phyloP scores from a whole-genome alignment of 1,284 basidiomycete species.

The Fistulinella cinereoalba region DNA sequence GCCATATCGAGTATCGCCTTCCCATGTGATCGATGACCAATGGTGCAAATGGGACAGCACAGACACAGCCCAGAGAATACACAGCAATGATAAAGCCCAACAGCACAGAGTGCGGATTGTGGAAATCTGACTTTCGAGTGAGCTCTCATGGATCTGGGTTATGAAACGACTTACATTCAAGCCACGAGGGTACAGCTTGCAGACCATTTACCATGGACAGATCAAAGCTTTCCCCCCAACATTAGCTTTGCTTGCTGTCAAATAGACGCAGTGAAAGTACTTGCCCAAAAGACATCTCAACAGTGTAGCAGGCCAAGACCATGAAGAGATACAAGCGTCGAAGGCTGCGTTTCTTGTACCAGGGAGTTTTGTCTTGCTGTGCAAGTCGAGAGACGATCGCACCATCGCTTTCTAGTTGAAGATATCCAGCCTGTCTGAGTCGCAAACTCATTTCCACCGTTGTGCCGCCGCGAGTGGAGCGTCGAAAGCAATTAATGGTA shows the following conservation, averaged over 20 bases:
- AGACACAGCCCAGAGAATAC: constrained; percentile 13
- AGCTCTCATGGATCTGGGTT: background rate
- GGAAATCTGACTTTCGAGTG: constrained; percentile 8
- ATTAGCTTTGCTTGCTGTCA: constrained; percentile 3
- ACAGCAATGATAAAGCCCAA: constrained; percentile 14
- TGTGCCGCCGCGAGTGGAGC: too few relatives aligned
- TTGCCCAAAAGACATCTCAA: constrained; percentile 60
- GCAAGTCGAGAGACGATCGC: constrained; percentile 2
- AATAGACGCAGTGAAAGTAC: constrained; percentile 33
- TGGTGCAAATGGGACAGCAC: constrained; percentile 11
- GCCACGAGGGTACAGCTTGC: constrained; percentile 20
- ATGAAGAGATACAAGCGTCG: constrained; percentile 35
- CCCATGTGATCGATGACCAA: constrained; percentile 10
- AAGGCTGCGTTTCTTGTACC: constrained; percentile 6
- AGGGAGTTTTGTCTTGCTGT: constrained; percentile 1
- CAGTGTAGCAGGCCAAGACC: constrained; percentile 56
- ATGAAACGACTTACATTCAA: constrained; percentile 11
- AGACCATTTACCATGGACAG: constrained; percentile 14
- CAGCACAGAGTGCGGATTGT: constrained; percentile 15
- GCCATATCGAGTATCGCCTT: constrained; percentile 13
- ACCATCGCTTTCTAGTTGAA: background rate
- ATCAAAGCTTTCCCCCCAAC: constrained; percentile 8
- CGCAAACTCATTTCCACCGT: too few relatives aligned
- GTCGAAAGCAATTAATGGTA: too few relatives aligned
- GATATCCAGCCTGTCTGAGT: background rate